These are phyloP conservation scores for Pseudoperonospora humuli DNA, from an alignment of 352 stramenopile genomes.

Conservation along the genomic window DNA sequence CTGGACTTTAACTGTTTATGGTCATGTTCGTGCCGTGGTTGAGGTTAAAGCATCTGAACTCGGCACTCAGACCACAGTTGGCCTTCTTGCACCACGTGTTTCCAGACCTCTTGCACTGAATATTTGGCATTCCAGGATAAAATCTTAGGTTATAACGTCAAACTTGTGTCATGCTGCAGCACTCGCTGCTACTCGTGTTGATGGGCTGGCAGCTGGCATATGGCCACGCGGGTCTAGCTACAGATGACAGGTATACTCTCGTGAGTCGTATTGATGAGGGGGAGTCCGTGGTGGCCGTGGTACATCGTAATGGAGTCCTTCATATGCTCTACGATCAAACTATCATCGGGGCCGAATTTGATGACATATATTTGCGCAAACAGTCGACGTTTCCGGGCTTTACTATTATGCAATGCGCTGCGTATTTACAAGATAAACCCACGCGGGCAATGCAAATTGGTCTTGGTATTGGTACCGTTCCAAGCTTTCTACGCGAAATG, in stretches of 20 bases:
- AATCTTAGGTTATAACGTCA: too few relatives aligned
- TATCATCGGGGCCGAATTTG: slow-evolving; percentile 75
- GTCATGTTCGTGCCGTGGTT: too few relatives aligned
- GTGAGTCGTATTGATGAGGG: slow-evolving; percentile 30
- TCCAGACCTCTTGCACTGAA: too few relatives aligned
- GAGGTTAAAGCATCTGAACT: too few relatives aligned
- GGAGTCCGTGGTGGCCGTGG: slow-evolving; percentile 49
- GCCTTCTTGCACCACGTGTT: too few relatives aligned
- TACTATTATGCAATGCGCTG: slow-evolving; percentile 70
- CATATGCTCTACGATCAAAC: slow-evolving; percentile 68
- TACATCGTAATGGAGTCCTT: slow-evolving; percentile 42
- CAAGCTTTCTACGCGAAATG: slow-evolving; percentile 50
- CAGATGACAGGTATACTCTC: slow-evolving; percentile 18
- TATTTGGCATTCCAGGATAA: too few relatives aligned
- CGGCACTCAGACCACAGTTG: too few relatives aligned
- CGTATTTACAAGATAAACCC: slow-evolving; percentile 42
- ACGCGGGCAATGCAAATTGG: slow-evolving; percentile 49
- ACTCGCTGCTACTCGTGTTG: too few relatives aligned
- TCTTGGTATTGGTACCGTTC: slow-evolving; percentile 62
- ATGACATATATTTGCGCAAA: slow-evolving; percentile 44
- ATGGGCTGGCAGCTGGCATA: not conserved
- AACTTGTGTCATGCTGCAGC: not conserved
- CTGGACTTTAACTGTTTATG: too few relatives aligned
- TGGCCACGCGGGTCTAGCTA: slow-evolving; percentile 1
- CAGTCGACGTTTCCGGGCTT: slow-evolving; percentile 74